A percentile compares a stretch with the other conserved stretches of the same genome.
phyloP scores from a whole-genome alignment of 768 basidiomycete species.

The Wakefieldia striispora region DNA sequence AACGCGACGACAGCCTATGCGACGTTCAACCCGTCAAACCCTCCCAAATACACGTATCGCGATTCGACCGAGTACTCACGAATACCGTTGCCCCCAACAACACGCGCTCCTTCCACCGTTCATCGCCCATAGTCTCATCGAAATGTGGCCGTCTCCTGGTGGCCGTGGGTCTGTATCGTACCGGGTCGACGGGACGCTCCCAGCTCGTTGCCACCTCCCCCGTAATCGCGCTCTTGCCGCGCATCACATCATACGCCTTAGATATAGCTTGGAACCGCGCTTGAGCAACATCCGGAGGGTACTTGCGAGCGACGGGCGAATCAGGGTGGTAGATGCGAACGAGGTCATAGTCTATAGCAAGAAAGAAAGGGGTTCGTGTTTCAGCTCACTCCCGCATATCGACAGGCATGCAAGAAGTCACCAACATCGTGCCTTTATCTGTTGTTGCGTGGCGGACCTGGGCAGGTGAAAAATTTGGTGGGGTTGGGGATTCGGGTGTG shows the following conservation, averaged over 20 bases:
- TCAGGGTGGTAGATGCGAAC: slow-evolving; percentile 81
- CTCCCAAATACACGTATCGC: too few relatives aligned
- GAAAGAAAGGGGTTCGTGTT: background rate
- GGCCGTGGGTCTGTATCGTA: slow-evolving; percentile 41
- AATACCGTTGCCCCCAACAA: slow-evolving; percentile 54
- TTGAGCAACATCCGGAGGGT: slow-evolving; percentile 51
- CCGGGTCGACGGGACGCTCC: slow-evolving; percentile 31
- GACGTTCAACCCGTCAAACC: too few relatives aligned
- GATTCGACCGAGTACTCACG: slow-evolving; percentile 33
- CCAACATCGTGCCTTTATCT: slow-evolving; percentile 60
- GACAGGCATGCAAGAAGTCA: slow-evolving; percentile 8
- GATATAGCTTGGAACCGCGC: slow-evolving; percentile 68
- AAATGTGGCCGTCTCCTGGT: slow-evolving; percentile 41
- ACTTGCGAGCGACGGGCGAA: slow-evolving; percentile 43
- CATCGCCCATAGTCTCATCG: slow-evolving; percentile 46
- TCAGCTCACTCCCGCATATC: background rate
- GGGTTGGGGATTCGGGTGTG: slow-evolving; percentile 50
- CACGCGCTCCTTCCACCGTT: slow-evolving; percentile 64
- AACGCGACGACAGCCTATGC: slow-evolving; percentile 29
- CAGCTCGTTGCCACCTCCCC: slow-evolving; percentile 15
- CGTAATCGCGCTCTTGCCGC: slow-evolving; percentile 40
- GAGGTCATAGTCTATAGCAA: slow-evolving; percentile 65
- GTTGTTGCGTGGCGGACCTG: slow-evolving; percentile 44
- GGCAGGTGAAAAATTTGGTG: slow-evolving; percentile 66
- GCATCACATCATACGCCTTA: slow-evolving; percentile 63